Conservation (phyloP, 345 rosid genomes). For the Moricandia moricandioides region DNA sequence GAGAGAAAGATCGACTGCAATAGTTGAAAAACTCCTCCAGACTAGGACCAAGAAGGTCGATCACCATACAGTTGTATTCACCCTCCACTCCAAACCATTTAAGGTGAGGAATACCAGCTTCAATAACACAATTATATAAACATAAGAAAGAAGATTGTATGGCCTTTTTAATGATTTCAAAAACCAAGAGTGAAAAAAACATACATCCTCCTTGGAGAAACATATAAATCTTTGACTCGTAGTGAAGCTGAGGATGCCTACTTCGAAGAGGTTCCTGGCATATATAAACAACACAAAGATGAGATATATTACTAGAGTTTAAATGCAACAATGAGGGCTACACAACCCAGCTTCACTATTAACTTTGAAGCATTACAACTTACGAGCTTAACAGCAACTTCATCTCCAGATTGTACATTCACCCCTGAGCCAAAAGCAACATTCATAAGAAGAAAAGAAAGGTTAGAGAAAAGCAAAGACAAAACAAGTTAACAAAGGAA, state of each 20-base stretch:
- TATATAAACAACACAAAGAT: neutral
- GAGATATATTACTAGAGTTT: neutral
- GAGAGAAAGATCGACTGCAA: constrained; percentile 66
- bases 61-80: constrained; percentile 81
- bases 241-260: constrained; percentile 88
- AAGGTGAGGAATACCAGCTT: constrained; percentile 84
- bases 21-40: constrained; percentile 86
- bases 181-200: constrained; percentile 27
- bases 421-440: constrained; percentile 45
- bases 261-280: constrained; percentile 78
- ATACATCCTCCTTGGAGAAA: constrained; percentile 95
- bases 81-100: constrained; percentile 92
- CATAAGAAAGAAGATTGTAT: neutral
- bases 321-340: too few species aligned
- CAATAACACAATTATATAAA: neutral
- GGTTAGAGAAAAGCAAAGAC: neutral
- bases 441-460: neutral
- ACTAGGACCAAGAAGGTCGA: constrained; percentile 90
- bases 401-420: constrained; percentile 84
- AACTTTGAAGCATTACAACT: neutral
- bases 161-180: neutral
- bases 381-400: constrained; percentile 91
- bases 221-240: constrained; percentile 83
- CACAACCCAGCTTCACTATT: too few species aligned
- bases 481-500: neutral